Evolutionary conservation across 2,329 filamentous ascomycete genomes (phyloP).

Genomic region (Magnaporthales sp.): DNA sequence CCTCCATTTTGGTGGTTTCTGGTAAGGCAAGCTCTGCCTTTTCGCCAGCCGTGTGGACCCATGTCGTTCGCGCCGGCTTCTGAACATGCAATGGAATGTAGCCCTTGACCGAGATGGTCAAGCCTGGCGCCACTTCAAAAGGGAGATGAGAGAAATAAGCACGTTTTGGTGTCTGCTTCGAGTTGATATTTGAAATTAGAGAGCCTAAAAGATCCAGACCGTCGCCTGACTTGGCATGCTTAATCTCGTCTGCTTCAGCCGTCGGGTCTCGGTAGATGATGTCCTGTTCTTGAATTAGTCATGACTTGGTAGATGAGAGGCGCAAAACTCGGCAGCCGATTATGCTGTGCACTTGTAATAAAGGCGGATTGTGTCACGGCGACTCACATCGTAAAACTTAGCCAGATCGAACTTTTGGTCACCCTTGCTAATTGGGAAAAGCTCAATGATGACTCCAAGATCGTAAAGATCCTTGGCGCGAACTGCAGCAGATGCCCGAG

Average conservation of each 20-base stretch:
- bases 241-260: constrained; percentile 57
- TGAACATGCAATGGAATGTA: constrained; percentile 86
- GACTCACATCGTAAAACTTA: constrained; percentile 81
- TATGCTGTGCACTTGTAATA: neutral
- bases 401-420: constrained; percentile 68
- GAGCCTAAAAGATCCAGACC: constrained; percentile 59
- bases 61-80: constrained; percentile 71
- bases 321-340: neutral
- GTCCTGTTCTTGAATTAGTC: constrained; percentile 43
- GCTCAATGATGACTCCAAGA: constrained; percentile 79
- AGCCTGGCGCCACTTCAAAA: constrained; percentile 74
- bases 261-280: constrained; percentile 77
- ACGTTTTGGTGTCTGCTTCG: constrained; percentile 77
- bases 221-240: constrained; percentile 49
- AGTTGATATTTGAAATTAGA: constrained; percentile 88
- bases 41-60: constrained; percentile 83
- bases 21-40: constrained; percentile 70
- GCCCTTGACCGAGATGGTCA: constrained; percentile 86
- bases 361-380: neutral
- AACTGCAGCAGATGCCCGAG: constrained; percentile 69
- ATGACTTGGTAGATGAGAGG: neutral
- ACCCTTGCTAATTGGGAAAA: constrained; percentile 76
- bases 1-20: constrained; percentile 62
- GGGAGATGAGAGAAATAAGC: constrained; percentile 81
- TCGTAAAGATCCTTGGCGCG: constrained; percentile 94